Evolutionary conservation across 768 basidiomycete species (phyloP).

Genomic region (Amylocystis lapponica): DNA sequence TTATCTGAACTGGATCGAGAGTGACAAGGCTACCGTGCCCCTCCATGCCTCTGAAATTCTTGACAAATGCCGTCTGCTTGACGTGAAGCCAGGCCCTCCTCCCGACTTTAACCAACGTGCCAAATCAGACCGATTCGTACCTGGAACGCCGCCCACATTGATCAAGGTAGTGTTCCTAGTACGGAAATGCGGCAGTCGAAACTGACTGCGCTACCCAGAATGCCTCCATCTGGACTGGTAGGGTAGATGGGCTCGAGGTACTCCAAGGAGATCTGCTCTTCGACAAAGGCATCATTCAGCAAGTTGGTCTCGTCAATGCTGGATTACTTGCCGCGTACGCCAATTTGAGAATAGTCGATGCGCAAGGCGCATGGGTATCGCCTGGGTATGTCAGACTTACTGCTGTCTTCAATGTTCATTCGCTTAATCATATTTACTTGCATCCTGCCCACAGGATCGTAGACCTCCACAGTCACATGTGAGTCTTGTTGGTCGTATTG

Average conservation of each 20-base stretch:
- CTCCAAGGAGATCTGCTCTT: constrained; percentile 62
- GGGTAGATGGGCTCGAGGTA: constrained; percentile 59
- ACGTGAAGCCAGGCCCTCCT: constrained; percentile 37
- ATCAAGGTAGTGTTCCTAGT: constrained; percentile 31
- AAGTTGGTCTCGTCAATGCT: constrained; percentile 42
- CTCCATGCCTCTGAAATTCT: constrained; percentile 27
- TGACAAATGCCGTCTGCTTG: constrained; percentile 38
- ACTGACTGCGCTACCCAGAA: constrained; percentile 30
- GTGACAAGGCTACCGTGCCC: constrained; percentile 7
- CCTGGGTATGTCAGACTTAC: constrained; percentile 41
- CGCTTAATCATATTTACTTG: neutral
- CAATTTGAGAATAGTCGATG: constrained; percentile 50
- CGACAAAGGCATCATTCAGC: constrained; percentile 60
- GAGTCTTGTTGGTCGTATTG: neutral
- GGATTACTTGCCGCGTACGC: constrained; percentile 14
- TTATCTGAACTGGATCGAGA: neutral
- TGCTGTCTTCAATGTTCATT: neutral
- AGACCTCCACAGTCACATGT: constrained; percentile 12
- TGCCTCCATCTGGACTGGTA: constrained; percentile 82
- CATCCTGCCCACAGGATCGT: constrained; percentile 8
- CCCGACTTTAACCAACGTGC: constrained; percentile 41
- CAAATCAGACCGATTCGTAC: constrained; percentile 59
- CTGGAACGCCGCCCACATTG: constrained; percentile 56
- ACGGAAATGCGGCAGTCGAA: neutral
- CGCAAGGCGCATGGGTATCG: constrained; percentile 69